Evolutionary conservation across 169 alveolate species (phyloP).

Genomic region (Blepharisma undulans): DNA sequence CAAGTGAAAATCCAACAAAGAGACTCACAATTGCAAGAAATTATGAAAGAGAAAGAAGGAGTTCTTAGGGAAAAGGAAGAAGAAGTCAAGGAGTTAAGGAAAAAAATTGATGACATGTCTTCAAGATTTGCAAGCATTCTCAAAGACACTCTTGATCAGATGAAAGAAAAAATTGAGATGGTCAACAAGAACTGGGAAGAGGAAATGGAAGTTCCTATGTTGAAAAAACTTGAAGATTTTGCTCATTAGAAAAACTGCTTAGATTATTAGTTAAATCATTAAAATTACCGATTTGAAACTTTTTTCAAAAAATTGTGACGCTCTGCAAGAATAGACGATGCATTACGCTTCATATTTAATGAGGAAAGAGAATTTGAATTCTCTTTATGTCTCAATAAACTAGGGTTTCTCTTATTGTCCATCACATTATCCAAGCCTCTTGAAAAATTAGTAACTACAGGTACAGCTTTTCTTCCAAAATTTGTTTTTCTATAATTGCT

Average conservation of each 20-base stretch:
- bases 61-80: slow-evolving; percentile 67
- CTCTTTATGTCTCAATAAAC: not conserved
- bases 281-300: not conserved
- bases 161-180: slow-evolving; percentile 42
- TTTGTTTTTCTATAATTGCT: not conserved
- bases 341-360: not conserved
- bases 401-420: not conserved
- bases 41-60: slow-evolving; percentile 55
- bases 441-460: not conserved
- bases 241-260: not conserved
- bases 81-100: slow-evolving; percentile 69
- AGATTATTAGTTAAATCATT: not conserved
- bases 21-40: slow-evolving; percentile 48
- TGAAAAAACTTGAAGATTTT: slow-evolving; percentile 38
- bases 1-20: slow-evolving; percentile 56
- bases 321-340: not conserved
- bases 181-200: slow-evolving; percentile 37
- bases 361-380: not conserved
- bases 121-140: slow-evolving; percentile 76
- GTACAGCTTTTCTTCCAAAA: not conserved
- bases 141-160: slow-evolving; percentile 48
- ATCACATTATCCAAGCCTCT: not conserved
- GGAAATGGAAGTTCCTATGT: slow-evolving; percentile 37
- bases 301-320: not conserved
- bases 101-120: slow-evolving; percentile 77